Evolutionary conservation across 1,284 basidiomycete species (phyloP), one percentile per base, ranked within the genome.

Genomic region (Moniliophthora roreri): DNA sequence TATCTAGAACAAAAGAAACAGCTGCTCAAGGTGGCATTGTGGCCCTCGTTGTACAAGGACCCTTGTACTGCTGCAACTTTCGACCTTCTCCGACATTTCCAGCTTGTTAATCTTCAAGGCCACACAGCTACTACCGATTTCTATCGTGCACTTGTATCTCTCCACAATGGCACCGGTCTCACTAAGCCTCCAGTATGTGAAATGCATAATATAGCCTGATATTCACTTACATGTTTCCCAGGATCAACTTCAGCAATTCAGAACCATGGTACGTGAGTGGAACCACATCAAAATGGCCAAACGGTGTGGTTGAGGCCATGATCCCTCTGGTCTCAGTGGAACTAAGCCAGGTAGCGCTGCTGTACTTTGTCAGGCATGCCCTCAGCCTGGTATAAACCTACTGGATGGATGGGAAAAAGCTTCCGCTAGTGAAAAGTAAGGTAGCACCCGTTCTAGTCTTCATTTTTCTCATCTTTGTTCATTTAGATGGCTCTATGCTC

Each of bases 11-110:
- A 32, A 6, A 11, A 6, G 10, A 34, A 26, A 1, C 63, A 65
- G 39, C 54, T 64, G 8, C 55, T 64, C 11, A 50, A 57, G 10
- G 51, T 51, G 11, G 48, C 58, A 5, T 62, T 55, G 58, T 64
- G 48, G 47, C 63, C 63, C 2, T 53, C 63, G 15, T 57, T 60
- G 3, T 51, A 50, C 6, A 18, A 52, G 1, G 44, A 58, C 9
- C 64, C 64, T 4, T 54, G 58, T 40, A 55, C 63, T 15, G 57
- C 53, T 15, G 56, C 60, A 6, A 60, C 63, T 13, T 56, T 60
- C 26, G 46, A 44, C 1, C 49, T 62, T 15, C 51, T 65, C 3
- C 48, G 52, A 11, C 37, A 35, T 11, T 65, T 64, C 34, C 60
- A 63, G 26, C 26, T 53, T 13, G 11, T 60, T 18, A 59, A 58